Conservation (phyloP, 2,329 filamentous ascomycete genomes). For the Phialophora verrucosa region DNA sequence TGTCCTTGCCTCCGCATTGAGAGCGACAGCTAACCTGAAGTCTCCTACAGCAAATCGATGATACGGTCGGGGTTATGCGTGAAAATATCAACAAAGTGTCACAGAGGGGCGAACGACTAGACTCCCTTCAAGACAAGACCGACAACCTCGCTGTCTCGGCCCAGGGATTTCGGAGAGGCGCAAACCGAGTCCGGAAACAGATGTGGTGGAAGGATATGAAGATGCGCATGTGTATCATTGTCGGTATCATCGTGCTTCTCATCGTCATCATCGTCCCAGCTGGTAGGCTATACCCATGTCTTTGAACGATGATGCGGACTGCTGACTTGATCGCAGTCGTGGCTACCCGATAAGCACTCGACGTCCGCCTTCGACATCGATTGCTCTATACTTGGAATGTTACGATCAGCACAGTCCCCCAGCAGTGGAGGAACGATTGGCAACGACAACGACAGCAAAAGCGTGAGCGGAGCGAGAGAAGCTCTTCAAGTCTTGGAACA, state of each 20-base stretch:
- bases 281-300: constrained; percentile 63
- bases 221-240: constrained; percentile 96
- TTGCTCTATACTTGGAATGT: constrained; percentile 12
- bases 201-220: constrained; percentile 99
- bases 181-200: constrained; percentile 93
- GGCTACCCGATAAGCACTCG: constrained; percentile 32
- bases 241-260: constrained; percentile 88
- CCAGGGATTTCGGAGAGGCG: constrained; percentile 92
- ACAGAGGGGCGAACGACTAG: constrained; percentile 86
- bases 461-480: constrained; percentile 21
- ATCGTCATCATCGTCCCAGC: constrained; percentile 92
- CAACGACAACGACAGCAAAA: constrained; percentile 14
- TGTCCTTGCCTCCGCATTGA: background rate
- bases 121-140: constrained; percentile 88
- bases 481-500: constrained; percentile 17
- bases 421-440: constrained; percentile 21
- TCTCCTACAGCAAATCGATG: constrained; percentile 85
- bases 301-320: background rate
- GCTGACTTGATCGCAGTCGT: constrained; percentile 34
- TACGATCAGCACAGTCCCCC: constrained; percentile 27
- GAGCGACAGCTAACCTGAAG: constrained; percentile 9
- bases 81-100: constrained; percentile 98
- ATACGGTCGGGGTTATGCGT: constrained; percentile 92
- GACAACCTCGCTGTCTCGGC: constrained; percentile 92
- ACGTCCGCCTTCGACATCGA: background rate